Conservation (phyloP, 208 protist genomes). For the Leishmania braziliensis region DNA sequence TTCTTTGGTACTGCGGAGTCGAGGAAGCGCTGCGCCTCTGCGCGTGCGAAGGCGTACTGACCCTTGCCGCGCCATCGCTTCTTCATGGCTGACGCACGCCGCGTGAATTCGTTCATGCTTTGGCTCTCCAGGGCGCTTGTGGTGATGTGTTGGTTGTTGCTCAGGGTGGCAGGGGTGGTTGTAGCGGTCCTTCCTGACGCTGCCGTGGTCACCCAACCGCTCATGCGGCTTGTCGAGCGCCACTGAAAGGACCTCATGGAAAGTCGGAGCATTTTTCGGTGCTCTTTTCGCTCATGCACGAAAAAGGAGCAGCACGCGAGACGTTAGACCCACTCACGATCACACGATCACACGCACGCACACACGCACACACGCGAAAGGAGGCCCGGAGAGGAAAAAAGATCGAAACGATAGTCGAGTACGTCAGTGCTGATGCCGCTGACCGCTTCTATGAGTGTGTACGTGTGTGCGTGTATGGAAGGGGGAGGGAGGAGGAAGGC, state of each 20-base stretch:
- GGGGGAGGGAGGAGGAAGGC: neutral
- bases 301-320: neutral
- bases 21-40: slow-evolving; percentile 79
- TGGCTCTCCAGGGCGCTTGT: neutral
- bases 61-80: slow-evolving; percentile 53
- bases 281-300: neutral
- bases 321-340: neutral
- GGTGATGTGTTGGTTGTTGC: neutral
- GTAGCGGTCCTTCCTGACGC: neutral
- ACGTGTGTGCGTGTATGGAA: neutral
- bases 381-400: neutral
- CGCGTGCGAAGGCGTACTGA: slow-evolving; percentile 67
- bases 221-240: neutral
- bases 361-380: neutral
- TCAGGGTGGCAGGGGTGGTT: neutral
- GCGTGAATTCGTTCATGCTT: neutral
- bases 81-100: slow-evolving; percentile 58
- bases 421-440: neutral
- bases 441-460: slow-evolving; percentile 1
- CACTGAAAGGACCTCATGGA: slow-evolving; percentile 5
- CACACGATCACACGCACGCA: neutral
- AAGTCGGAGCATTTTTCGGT: slow-evolving; percentile 4
- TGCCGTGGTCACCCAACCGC: slow-evolving; percentile 1
- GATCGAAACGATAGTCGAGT: neutral
- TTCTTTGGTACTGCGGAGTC: slow-evolving; percentile 76